Percentiles rank a stretch among this genome's conserved stretches.
Evolutionary conservation across 345 rosid genomes (phyloP).

Genomic region (Geranium rotundifolium): DNA sequence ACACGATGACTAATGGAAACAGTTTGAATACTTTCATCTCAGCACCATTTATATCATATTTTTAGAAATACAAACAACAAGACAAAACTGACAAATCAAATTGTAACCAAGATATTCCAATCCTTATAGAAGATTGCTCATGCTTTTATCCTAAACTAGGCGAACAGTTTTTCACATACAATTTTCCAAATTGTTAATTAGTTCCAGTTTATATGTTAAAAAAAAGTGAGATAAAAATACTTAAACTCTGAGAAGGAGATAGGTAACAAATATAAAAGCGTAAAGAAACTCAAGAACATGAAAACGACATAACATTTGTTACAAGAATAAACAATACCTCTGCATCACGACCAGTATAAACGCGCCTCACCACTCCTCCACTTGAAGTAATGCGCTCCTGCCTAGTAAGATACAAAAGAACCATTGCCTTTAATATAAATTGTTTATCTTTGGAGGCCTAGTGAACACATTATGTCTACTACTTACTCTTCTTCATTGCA

Average conservation of each 20-base stretch:
- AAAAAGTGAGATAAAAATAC: neutral
- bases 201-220: neutral
- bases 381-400: constrained; percentile 83
- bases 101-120: neutral
- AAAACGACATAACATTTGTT: constrained; percentile 2
- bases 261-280: neutral
- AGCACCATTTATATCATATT: neutral
- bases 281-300: neutral
- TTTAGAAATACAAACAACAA: neutral
- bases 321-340: constrained; percentile 47
- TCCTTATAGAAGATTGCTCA: neutral
- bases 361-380: constrained; percentile 98
- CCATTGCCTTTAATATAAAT: neutral
- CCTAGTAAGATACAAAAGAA: constrained; percentile 31
- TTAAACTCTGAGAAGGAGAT: neutral
- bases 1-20: neutral
- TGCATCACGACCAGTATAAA: constrained; percentile 93
- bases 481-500: constrained; percentile 90
- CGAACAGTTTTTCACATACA: neutral
- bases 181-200: neutral
- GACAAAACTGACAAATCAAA: neutral
- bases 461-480: neutral
- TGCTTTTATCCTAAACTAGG: neutral
- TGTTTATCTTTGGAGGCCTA: neutral
- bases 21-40: neutral